phyloP scores from a whole-genome alignment of 768 basidiomycete genomes.

The Mycena crocata region DNA sequence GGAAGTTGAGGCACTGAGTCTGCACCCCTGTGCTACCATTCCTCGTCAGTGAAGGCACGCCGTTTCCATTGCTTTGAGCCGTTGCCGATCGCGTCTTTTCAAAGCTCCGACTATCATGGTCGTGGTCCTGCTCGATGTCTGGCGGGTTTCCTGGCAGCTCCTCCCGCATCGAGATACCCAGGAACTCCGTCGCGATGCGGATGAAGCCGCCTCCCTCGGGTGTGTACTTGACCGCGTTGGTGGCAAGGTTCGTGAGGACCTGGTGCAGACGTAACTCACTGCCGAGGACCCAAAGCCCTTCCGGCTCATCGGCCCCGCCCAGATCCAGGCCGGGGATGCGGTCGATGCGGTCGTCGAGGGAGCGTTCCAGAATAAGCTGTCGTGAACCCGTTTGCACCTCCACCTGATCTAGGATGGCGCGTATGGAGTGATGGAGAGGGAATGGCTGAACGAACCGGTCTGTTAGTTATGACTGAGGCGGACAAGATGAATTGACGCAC shows the following conservation, averaged over 20 bases:
- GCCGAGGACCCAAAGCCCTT: slow-evolving; percentile 49
- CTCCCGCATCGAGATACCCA: slow-evolving; percentile 29
- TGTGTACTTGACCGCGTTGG: slow-evolving; percentile 51
- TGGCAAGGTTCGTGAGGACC: slow-evolving; percentile 52
- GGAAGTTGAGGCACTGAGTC: slow-evolving; percentile 34
- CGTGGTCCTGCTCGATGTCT: slow-evolving; percentile 20
- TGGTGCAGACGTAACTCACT: slow-evolving; percentile 56
- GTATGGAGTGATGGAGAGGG: slow-evolving; percentile 43
- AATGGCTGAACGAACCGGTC: too few species aligned
- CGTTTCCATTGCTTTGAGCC: background rate
- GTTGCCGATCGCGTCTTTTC: background rate
- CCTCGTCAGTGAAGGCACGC: background rate
- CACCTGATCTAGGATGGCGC: slow-evolving; percentile 40
- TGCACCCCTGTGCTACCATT: slow-evolving; percentile 16
- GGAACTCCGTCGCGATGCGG: slow-evolving; percentile 38
- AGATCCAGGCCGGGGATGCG: slow-evolving; percentile 5
- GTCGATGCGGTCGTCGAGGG: slow-evolving; percentile 53
- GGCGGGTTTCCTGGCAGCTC: slow-evolving; percentile 30
- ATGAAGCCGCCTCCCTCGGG: slow-evolving; percentile 43
- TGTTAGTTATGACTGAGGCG: slow-evolving; percentile 29
- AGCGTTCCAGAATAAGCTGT: slow-evolving; percentile 44
- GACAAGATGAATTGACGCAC: background rate
- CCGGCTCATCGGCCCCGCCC: slow-evolving; percentile 27
- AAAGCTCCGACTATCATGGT: background rate
- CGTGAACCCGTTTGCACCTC: slow-evolving; percentile 37